Percentiles rank a stretch among this genome's conserved stretches.
Evolutionary conservation across 768 basidiomycete genomes (phyloP).

Genomic region (Cystofilobasidium capitatum): DNA sequence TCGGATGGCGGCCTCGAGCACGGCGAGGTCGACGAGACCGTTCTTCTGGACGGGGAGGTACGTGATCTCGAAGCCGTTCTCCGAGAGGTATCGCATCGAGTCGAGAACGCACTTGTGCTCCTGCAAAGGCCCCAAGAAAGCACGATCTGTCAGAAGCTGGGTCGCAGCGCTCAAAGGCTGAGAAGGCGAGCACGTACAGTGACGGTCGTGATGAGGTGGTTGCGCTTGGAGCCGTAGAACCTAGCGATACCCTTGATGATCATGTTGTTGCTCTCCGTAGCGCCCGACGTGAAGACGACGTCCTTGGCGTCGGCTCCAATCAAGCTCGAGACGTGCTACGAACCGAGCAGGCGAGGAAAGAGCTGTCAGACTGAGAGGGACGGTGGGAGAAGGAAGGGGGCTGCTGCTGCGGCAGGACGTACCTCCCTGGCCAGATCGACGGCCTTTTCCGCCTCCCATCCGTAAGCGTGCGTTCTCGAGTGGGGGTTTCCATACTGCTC

Average conservation of each 20-base stretch:
- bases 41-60: slow-evolving; percentile 88
- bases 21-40: slow-evolving; percentile 67
- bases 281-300: slow-evolving; percentile 93
- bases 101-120: slow-evolving; percentile 99
- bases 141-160: background rate
- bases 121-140: slow-evolving; percentile 40
- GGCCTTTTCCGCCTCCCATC: slow-evolving; percentile 95
- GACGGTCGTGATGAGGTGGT: slow-evolving; percentile 86
- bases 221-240: slow-evolving; percentile 69
- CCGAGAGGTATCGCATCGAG: slow-evolving; percentile 86
- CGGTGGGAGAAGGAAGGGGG: background rate
- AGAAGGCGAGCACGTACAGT: slow-evolving; percentile 52
- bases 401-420: slow-evolving; percentile 23
- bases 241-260: slow-evolving; percentile 90
- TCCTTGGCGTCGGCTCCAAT: slow-evolving; percentile 94
- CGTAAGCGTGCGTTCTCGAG: slow-evolving; percentile 94
- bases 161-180: background rate
- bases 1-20: slow-evolving; percentile 75
- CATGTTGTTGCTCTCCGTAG: slow-evolving; percentile 97
- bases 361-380: background rate
- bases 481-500: slow-evolving; percentile 98
- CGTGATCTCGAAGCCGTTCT: slow-evolving; percentile 95
- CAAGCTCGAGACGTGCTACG: slow-evolving; percentile 75
- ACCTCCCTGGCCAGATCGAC: slow-evolving; percentile 87
- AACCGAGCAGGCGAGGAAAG: background rate